A percentile compares a stretch with the other conserved stretches of the same genome.
Conservation (phyloP, 768 basidiomycete genomes). For the Mycena galericulata region DNA sequence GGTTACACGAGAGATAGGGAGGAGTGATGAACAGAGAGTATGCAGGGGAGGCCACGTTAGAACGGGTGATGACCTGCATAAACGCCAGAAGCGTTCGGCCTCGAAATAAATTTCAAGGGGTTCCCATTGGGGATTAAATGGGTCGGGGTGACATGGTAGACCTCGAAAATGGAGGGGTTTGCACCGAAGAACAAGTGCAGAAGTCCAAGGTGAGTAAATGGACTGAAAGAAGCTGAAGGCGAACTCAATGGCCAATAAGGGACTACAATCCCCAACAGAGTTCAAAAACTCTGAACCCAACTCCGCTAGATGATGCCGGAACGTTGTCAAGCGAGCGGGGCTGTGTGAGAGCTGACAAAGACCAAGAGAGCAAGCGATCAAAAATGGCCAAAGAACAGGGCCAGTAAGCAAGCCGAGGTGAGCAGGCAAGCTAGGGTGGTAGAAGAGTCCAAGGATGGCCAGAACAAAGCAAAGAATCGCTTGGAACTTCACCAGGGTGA, state of each 20-base stretch:
- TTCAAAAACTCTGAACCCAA: conserved; percentile 18
- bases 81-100: conserved; percentile 13
- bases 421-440: neutral
- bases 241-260: conserved; percentile 2
- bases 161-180: neutral
- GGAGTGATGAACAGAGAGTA: conserved; percentile 7
- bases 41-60: conserved; percentile 18
- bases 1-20: conserved; percentile 15
- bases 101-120: neutral
- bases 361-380: neutral
- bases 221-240: neutral
- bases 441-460: too few relatives aligned
- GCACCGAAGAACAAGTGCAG: conserved; percentile 5
- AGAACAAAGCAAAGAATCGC: neutral
- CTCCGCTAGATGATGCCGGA: conserved; percentile 6
- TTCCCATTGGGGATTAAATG: neutral
- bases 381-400: neutral
- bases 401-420: neutral
- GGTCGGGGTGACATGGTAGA: too few relatives aligned
- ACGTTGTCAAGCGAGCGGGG: neutral
- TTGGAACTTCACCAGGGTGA: neutral
- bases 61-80: conserved; percentile 17
- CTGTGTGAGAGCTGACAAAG: neutral
- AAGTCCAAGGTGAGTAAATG: neutral
- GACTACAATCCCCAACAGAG: conserved; percentile 10